A percentile compares a stretch with the other conserved stretches of the same genome.
phyloP scores from a whole-genome alignment of 1,284 basidiomycete species.

The Cyathus pygmaeus region DNA sequence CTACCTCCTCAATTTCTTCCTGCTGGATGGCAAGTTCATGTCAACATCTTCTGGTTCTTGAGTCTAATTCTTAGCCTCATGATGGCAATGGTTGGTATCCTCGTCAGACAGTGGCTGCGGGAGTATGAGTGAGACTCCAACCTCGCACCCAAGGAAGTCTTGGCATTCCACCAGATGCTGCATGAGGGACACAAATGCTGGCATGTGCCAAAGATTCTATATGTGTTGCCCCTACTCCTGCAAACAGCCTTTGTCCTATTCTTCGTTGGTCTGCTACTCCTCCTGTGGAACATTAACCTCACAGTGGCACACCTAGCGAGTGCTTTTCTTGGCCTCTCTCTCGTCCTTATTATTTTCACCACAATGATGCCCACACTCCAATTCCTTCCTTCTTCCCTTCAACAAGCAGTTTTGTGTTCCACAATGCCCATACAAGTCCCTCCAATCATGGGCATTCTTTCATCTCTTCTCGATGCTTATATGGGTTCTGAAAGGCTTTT shows the following conservation, averaged over 20 bases:
- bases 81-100: conserved; percentile 23
- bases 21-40: conserved; percentile 5
- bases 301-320: not conserved
- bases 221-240: conserved; percentile 35
- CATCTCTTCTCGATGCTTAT: too few relatives aligned
- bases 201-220: conserved; percentile 34
- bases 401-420: not conserved
- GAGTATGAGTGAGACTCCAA: conserved; percentile 21
- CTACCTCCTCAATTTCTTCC: not conserved
- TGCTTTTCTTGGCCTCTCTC: not conserved
- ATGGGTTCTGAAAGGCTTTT: too few relatives aligned
- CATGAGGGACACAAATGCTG: conserved; percentile 35
- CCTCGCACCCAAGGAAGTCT: conserved; percentile 15
- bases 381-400: not conserved
- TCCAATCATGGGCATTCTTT: conserved; percentile 1
- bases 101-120: conserved; percentile 34
- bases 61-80: conserved; percentile 27
- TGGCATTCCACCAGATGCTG: conserved; percentile 24
- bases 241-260: conserved; percentile 39
- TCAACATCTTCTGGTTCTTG: conserved; percentile 34
- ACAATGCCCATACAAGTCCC: conserved; percentile 1
- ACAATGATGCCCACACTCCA: not conserved
- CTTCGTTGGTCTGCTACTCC: conserved; percentile 27
- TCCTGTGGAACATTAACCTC: not conserved
- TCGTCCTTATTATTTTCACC: not conserved